phyloP scores from a whole-genome alignment of 306 rosid genomes.

The Morella rubra region DNA sequence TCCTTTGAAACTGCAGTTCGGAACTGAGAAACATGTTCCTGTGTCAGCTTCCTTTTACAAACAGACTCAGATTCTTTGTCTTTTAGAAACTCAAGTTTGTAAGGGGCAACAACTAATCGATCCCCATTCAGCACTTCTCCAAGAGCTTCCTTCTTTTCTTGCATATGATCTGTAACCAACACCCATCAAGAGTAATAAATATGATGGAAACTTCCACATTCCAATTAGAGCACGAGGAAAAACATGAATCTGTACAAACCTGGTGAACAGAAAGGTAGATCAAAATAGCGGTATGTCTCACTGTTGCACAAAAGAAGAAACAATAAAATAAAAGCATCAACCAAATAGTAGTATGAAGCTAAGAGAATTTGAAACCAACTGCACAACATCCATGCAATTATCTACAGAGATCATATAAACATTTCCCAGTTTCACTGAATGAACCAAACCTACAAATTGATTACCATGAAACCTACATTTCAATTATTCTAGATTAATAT shows the following conservation, averaged over 20 bases:
- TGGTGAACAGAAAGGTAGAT: conserved; percentile 53
- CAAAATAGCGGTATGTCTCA: conserved; percentile 52
- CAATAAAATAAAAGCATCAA: neutral
- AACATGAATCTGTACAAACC: conserved; percentile 32
- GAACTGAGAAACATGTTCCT: conserved; percentile 39
- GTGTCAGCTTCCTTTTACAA: conserved; percentile 38
- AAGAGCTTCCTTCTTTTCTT: conserved; percentile 54
- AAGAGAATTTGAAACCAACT: conserved; percentile 6
- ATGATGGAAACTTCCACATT: neutral
- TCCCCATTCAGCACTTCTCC: conserved; percentile 59
- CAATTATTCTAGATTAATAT: neutral
- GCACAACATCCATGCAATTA: neutral
- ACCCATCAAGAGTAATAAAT: conserved; percentile 3
- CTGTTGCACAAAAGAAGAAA: conserved; percentile 34
- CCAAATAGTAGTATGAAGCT: conserved; percentile 15
- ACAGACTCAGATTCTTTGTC: conserved; percentile 36
- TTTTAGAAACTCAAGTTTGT: conserved; percentile 36
- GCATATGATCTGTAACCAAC: conserved; percentile 36
- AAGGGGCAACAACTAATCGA: conserved; percentile 48
- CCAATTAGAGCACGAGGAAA: conserved; percentile 3
- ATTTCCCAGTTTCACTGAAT: neutral
- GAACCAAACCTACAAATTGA: neutral
- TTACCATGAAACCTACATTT: neutral
- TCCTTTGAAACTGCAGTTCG: conserved; percentile 48
- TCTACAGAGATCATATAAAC: neutral